Percentiles rank a stretch among this genome's conserved stretches.
Evolutionary conservation across 2,329 filamentous ascomycete genomes (phyloP).

Genomic region (Fusarium begoniae): DNA sequence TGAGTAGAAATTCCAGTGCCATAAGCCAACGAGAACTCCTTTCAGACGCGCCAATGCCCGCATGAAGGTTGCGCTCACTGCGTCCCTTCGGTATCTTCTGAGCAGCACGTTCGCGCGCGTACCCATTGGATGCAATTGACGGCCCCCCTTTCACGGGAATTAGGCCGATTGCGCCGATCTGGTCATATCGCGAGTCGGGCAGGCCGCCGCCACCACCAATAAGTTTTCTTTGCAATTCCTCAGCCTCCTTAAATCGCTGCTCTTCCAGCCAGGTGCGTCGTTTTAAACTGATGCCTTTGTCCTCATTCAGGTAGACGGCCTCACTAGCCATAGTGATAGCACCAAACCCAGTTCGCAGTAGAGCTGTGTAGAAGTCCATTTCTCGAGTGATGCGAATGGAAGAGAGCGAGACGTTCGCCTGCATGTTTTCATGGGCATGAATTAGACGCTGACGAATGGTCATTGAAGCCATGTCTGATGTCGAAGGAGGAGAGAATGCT

Average conservation of each 20-base stretch:
- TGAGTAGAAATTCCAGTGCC: slow-evolving; percentile 78
- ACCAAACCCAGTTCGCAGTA: slow-evolving; percentile 86
- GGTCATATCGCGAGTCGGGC: slow-evolving; percentile 60
- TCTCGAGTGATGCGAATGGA: slow-evolving; percentile 82
- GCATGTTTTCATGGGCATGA: slow-evolving; percentile 86
- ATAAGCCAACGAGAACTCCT: slow-evolving; percentile 81
- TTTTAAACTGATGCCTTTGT: slow-evolving; percentile 76
- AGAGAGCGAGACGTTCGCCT: slow-evolving; percentile 87
- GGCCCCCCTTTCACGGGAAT: slow-evolving; percentile 62
- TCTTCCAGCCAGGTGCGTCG: slow-evolving; percentile 92
- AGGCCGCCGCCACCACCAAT: slow-evolving; percentile 58
- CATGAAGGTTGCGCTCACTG: slow-evolving; percentile 57
- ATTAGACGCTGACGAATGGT: slow-evolving; percentile 68
- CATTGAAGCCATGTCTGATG: slow-evolving; percentile 43
- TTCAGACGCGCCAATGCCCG: slow-evolving; percentile 82
- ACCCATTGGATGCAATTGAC: slow-evolving; percentile 62
- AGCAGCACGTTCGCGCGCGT: slow-evolving; percentile 74
- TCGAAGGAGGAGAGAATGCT: slow-evolving; percentile 54
- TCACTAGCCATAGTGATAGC: slow-evolving; percentile 93
- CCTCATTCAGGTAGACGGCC: slow-evolving; percentile 95
- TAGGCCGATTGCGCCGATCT: slow-evolving; percentile 63
- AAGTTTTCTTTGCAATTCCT: slow-evolving; percentile 65
- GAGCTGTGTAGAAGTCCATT: slow-evolving; percentile 94
- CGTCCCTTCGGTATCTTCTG: slow-evolving; percentile 63
- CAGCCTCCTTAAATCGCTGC: slow-evolving; percentile 81